phyloP scores from a whole-genome alignment of 129 eudicot genomes.

The Ambrosia artemisiifolia region DNA sequence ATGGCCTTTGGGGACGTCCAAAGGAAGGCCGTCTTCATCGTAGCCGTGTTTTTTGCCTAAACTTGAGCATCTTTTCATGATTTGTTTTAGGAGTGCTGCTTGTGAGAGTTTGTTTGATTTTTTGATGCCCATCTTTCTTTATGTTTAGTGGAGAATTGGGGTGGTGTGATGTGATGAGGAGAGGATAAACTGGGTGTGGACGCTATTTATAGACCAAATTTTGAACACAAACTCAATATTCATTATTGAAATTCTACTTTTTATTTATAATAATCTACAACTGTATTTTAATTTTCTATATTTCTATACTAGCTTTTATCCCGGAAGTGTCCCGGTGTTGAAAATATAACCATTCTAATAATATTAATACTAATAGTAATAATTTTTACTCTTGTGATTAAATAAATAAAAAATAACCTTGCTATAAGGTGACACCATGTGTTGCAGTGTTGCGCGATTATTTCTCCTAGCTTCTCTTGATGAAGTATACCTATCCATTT shows the following conservation, averaged over 20 bases:
- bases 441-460: too few relatives aligned
- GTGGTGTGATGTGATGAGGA: slow-evolving; percentile 20
- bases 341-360: too few relatives aligned
- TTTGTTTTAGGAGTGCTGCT: slow-evolving; percentile 65
- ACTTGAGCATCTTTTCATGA: slow-evolving; percentile 67
- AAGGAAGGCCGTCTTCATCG: slow-evolving; percentile 57
- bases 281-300: too few relatives aligned
- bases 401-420: too few relatives aligned
- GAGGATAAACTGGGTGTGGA: slow-evolving; percentile 26
- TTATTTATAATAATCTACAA: too few relatives aligned
- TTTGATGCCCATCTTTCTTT: slow-evolving; percentile 42
- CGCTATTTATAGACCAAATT: slow-evolving; percentile 49
- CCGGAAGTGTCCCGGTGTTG: too few relatives aligned
- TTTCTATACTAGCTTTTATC: too few relatives aligned
- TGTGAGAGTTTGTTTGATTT: slow-evolving; percentile 60
- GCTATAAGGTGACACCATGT: too few relatives aligned
- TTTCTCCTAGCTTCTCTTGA: too few relatives aligned
- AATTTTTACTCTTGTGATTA: too few relatives aligned
- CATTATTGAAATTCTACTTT: background rate
- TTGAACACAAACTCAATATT: slow-evolving; percentile 6
- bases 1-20: slow-evolving; percentile 89
- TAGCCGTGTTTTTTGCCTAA: slow-evolving; percentile 62
- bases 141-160: background rate
- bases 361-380: too few relatives aligned
- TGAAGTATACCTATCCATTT: too few relatives aligned